phyloP scores from a whole-genome alignment of 1,139 yeast genomes.

The Chernovozyma sophiae-reginae region DNA sequence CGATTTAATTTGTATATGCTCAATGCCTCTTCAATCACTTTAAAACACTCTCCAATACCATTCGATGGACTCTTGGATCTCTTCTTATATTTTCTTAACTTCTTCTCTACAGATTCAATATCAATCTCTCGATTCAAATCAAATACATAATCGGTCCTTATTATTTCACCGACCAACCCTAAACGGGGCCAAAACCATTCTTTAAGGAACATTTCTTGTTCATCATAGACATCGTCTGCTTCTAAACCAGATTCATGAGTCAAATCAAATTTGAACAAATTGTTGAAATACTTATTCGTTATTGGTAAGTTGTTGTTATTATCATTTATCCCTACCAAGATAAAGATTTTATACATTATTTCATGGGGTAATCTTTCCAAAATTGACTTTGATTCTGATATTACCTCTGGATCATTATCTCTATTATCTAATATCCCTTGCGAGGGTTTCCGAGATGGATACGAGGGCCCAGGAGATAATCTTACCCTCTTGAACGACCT shows the following conservation, averaged over 20 bases:
- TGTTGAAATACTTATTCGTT: slow-evolving; percentile 21
- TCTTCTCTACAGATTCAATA: not conserved
- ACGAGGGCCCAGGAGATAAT: slow-evolving; percentile 1
- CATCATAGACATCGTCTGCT: not conserved
- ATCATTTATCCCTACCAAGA: slow-evolving; percentile 24
- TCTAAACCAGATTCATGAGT: not conserved
- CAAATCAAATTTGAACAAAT: slow-evolving; percentile 16
- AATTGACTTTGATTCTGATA: slow-evolving; percentile 6
- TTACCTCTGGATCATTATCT: not conserved
- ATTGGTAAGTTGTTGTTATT: slow-evolving; percentile 21
- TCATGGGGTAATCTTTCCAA: slow-evolving; percentile 29
- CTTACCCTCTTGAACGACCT: slow-evolving; percentile 10
- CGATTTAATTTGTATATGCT: slow-evolving; percentile 2
- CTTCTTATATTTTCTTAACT: slow-evolving; percentile 5
- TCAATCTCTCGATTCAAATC: slow-evolving; percentile 19
- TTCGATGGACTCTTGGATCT: slow-evolving; percentile 7
- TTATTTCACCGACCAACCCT: slow-evolving; percentile 14
- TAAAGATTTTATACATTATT: slow-evolving; percentile 26
- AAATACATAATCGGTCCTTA: slow-evolving; percentile 14
- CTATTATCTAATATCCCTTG: not conserved
- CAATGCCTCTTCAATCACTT: not conserved
- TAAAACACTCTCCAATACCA: slow-evolving; percentile 1
- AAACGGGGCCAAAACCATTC: slow-evolving; percentile 13
- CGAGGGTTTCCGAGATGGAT: not conserved
- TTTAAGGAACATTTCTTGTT: no score